phyloP scores from a whole-genome alignment of 1,139 yeast species.

The Kurtzmaniella quercitrusa region DNA sequence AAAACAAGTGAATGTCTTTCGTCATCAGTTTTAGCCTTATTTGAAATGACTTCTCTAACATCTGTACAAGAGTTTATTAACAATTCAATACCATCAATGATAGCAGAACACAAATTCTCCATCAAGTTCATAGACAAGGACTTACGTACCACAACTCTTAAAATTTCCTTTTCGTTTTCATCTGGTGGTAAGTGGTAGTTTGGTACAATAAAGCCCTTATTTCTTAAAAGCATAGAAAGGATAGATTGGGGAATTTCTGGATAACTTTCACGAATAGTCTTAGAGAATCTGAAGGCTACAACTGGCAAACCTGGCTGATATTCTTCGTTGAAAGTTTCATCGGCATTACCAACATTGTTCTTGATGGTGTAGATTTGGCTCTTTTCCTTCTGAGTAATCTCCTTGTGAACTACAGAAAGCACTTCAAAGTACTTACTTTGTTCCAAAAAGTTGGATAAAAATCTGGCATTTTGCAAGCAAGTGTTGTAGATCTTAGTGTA shows the following conservation, averaged over 20 bases:
- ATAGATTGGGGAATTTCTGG: constrained; percentile 87
- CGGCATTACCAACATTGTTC: constrained; percentile 11
- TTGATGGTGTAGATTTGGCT: constrained; percentile 20
- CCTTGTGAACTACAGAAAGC: constrained; percentile 73
- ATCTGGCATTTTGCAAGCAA: constrained; percentile 66
- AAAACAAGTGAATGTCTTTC: constrained; percentile 22
- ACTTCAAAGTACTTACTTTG: constrained; percentile 66
- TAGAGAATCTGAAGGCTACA: constrained; percentile 75
- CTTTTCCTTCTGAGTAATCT: constrained; percentile 18
- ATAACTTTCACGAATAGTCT: constrained; percentile 51
- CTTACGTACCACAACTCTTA: constrained; percentile 80
- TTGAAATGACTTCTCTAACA: constrained; percentile 19
- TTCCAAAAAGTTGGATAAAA: constrained; percentile 62
- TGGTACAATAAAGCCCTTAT: constrained; percentile 84
- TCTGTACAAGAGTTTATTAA: constrained; percentile 37
- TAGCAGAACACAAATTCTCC: constrained; percentile 67
- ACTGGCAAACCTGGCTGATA: constrained; percentile 84
- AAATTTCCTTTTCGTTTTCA: constrained; percentile 55
- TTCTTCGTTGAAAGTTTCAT: constrained; percentile 23
- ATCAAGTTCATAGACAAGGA: constrained; percentile 68
- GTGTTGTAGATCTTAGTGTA: constrained; percentile 58
- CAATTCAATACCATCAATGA: constrained; percentile 52
- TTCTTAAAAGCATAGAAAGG: constrained; percentile 67
- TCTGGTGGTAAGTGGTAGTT: constrained; percentile 79
- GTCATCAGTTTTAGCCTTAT: constrained; percentile 16